Evolutionary conservation across 495 filamentous ascomycete genomes (phyloP).

Genomic region (Podospora fimiseda): DNA sequence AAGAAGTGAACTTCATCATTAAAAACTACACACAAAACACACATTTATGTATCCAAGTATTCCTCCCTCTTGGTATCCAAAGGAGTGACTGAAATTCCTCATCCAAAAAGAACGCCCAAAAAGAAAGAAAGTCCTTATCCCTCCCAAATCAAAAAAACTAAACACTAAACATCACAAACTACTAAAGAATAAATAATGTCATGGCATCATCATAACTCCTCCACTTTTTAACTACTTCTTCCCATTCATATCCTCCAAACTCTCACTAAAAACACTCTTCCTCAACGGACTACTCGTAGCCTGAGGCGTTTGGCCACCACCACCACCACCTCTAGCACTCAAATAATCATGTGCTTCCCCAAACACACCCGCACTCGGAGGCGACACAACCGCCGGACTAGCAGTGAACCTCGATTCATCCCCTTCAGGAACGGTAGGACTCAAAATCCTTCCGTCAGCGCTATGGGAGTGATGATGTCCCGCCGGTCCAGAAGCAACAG

Average conservation of each 20-base stretch:
- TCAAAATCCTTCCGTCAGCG: neutral
- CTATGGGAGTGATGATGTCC: constrained; percentile 3
- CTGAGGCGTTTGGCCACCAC: neutral
- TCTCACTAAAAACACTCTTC: constrained; percentile 16
- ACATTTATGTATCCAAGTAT: too few species aligned
- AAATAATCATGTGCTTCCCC: constrained; percentile 7
- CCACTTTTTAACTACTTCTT: neutral
- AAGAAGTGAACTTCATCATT: too few species aligned
- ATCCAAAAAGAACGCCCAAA: too few species aligned
- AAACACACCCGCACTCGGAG: constrained; percentile 1
- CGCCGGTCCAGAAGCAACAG: constrained; percentile 20
- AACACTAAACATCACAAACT: too few species aligned
- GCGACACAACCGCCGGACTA: constrained; percentile 10
- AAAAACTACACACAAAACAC: too few species aligned
- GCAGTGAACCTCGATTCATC: neutral
- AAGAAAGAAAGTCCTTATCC: too few species aligned
- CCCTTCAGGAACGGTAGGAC: neutral
- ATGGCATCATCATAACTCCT: too few species aligned
- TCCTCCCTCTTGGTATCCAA: too few species aligned
- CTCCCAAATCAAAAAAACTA: too few species aligned
- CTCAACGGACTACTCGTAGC: constrained; percentile 9
- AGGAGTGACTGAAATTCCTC: too few species aligned
- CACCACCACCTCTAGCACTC: constrained; percentile 5
- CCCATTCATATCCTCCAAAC: constrained; percentile 9
- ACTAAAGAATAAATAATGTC: too few species aligned